phyloP scores from a whole-genome alignment of 164 flowering plant genomes.

The Vitis cinerea region DNA sequence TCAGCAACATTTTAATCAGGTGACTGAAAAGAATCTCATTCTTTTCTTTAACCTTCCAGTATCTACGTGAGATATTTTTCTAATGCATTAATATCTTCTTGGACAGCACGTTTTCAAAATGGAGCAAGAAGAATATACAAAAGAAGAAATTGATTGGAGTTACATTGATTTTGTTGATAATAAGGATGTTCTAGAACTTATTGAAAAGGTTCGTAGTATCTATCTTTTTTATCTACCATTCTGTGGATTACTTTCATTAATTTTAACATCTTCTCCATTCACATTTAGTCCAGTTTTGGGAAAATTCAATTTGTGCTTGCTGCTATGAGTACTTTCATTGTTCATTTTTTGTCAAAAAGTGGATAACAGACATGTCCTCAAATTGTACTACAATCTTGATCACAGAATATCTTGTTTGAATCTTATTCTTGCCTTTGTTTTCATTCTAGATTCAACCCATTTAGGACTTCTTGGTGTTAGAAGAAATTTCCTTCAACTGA shows the following conservation, averaged over 20 bases:
- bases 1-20: constrained; percentile 99
- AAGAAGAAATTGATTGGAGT: constrained; percentile 98
- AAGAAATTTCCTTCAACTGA: not conserved
- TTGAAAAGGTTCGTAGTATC: constrained; percentile 76
- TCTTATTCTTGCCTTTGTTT: not conserved
- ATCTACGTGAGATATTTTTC: not conserved
- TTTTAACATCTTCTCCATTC: not conserved
- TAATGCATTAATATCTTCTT: constrained; percentile 13
- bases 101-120: constrained; percentile 95
- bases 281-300: not conserved
- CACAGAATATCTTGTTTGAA: not conserved
- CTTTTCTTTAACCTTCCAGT: not conserved
- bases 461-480: not conserved
- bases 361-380: not conserved
- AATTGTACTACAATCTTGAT: not conserved
- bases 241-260: not conserved
- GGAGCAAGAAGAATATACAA: constrained; percentile 99
- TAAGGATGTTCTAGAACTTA: constrained; percentile 91
- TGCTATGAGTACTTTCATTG: no score
- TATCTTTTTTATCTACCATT: not conserved
- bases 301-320: no score
- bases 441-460: not conserved
- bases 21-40: constrained; percentile 19
- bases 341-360: not conserved
- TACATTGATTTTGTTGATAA: constrained; percentile 97